phyloP scores from a whole-genome alignment of 331 rosid species.

The Prunus yedoensis region DNA sequence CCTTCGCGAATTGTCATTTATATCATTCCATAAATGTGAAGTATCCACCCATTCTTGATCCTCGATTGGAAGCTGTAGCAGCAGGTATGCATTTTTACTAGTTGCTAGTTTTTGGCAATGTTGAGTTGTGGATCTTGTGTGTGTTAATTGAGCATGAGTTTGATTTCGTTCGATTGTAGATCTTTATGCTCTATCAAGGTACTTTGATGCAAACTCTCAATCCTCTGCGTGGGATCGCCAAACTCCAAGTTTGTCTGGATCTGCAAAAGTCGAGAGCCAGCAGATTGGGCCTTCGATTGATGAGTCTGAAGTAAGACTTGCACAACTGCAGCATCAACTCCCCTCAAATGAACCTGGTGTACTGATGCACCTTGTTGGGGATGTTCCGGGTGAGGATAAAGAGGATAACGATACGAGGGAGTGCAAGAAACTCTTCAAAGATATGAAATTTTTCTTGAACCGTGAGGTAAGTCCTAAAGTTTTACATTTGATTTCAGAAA shows the following conservation, averaged over 20 bases:
- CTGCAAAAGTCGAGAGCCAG: conserved; percentile 42
- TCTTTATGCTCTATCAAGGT: conserved; percentile 76
- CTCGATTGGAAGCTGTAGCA: conserved; percentile 71
- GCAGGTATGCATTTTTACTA: conserved; percentile 44
- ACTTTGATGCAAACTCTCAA: conserved; percentile 44
- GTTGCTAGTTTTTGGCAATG: neutral
- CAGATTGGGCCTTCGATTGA: conserved; percentile 29
- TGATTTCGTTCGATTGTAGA: conserved; percentile 29
- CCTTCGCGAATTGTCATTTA: conserved; percentile 63
- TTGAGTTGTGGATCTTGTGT: neutral
- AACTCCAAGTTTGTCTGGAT: conserved; percentile 39
- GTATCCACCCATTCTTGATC: conserved; percentile 84
- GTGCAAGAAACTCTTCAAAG: conserved; percentile 67
- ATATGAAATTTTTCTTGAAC: conserved; percentile 78
- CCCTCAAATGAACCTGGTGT: conserved; percentile 85
- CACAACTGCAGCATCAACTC: conserved; percentile 94
- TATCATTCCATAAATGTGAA: conserved; percentile 71
- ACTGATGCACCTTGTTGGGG: conserved; percentile 72
- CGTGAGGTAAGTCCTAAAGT: conserved; percentile 48
- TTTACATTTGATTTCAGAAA: no score
- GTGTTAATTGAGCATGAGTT: neutral
- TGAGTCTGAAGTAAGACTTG: conserved; percentile 75
- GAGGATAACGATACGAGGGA: conserved; percentile 67
- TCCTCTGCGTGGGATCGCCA: no score
- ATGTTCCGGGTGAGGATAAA: conserved; percentile 52